Evolutionary conservation across 345 rosid genomes (phyloP).

Genomic region (Linum trigynum): DNA sequence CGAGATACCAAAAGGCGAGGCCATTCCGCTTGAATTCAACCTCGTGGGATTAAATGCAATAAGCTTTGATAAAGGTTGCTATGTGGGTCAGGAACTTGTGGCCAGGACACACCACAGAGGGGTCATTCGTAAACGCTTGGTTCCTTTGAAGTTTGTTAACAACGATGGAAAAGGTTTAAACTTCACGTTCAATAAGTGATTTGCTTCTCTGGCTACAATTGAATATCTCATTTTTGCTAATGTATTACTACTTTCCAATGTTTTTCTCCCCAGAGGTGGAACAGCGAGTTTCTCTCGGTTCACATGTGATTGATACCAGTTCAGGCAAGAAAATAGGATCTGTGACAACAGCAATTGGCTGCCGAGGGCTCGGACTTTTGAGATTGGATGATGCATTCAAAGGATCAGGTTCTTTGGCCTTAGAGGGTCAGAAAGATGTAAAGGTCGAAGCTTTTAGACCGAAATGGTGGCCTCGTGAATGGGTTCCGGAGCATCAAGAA

Average conservation of each 20-base stretch:
- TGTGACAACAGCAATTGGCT: conserved; percentile 54
- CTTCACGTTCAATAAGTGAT: neutral
- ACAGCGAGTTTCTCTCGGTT: conserved; percentile 49
- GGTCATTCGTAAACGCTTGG: conserved; percentile 69
- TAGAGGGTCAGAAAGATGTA: conserved; percentile 49
- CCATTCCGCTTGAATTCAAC: conserved; percentile 85
- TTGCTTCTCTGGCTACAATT: neutral
- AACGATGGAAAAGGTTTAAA: conserved; percentile 41
- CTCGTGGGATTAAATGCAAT: conserved; percentile 76
- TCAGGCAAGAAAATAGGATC: conserved; percentile 62
- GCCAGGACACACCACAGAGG: conserved; percentile 93
- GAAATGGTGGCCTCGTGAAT: conserved; percentile 75
- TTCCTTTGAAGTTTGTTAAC: conserved; percentile 57
- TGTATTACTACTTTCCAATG: neutral
- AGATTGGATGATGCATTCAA: conserved; percentile 61
- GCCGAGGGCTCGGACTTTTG: conserved; percentile 67
- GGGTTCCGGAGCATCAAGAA: conserved; percentile 34
- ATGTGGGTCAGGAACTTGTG: conserved; percentile 88
- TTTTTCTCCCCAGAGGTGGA: conserved; percentile 32
- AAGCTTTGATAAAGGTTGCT: conserved; percentile 93
- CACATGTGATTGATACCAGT: conserved; percentile 46
- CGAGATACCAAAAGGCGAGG: conserved; percentile 93
- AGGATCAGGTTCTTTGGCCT: conserved; percentile 25
- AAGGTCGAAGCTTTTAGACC: conserved; percentile 60
- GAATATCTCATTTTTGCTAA: neutral